Conservation (phyloP, 805 yeast genomes). For the Candida easanensis region DNA sequence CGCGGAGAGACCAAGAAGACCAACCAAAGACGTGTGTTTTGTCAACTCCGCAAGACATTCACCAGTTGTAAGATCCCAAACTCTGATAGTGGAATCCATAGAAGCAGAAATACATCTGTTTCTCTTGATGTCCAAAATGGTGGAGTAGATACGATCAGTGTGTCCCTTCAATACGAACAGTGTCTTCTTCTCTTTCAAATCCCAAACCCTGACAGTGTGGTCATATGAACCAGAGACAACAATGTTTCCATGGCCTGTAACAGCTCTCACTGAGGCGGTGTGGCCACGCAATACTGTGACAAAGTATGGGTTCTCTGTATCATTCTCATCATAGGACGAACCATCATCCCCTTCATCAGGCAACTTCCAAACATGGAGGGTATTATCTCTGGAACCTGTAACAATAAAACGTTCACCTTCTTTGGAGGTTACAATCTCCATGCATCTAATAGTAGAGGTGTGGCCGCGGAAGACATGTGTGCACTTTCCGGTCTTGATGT, state of each 20-base stretch:
- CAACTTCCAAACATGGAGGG: slow-evolving; percentile 78
- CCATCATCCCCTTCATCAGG: slow-evolving; percentile 44
- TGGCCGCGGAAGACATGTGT: slow-evolving; percentile 92
- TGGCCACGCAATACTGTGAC: slow-evolving; percentile 73
- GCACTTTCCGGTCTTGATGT: slow-evolving; percentile 76
- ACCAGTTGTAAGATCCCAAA: slow-evolving; percentile 87
- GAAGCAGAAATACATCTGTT: slow-evolving; percentile 87
- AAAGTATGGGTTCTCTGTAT: slow-evolving; percentile 53
- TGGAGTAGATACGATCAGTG: slow-evolving; percentile 83
- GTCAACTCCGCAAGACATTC: slow-evolving; percentile 64
- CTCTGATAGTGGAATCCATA: slow-evolving; percentile 81
- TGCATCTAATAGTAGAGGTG: slow-evolving; percentile 87
- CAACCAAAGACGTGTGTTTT: slow-evolving; percentile 90
- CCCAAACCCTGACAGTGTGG: slow-evolving; percentile 90
- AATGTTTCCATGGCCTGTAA: slow-evolving; percentile 80
- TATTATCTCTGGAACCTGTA: slow-evolving; percentile 86
- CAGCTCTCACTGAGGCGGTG: slow-evolving; percentile 78
- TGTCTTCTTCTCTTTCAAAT: slow-evolving; percentile 70
- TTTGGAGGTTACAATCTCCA: slow-evolving; percentile 75
- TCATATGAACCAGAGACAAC: slow-evolving; percentile 91
- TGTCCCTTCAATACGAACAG: slow-evolving; percentile 78
- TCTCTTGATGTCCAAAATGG: slow-evolving; percentile 72
- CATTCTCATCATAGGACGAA: slow-evolving; percentile 33
- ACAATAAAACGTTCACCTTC: slow-evolving; percentile 71
- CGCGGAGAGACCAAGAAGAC: slow-evolving; percentile 73